Base-by-base conservation (phyloP, 495 filamentous ascomycete genomes). In the Penicillium fimorum region DNA sequence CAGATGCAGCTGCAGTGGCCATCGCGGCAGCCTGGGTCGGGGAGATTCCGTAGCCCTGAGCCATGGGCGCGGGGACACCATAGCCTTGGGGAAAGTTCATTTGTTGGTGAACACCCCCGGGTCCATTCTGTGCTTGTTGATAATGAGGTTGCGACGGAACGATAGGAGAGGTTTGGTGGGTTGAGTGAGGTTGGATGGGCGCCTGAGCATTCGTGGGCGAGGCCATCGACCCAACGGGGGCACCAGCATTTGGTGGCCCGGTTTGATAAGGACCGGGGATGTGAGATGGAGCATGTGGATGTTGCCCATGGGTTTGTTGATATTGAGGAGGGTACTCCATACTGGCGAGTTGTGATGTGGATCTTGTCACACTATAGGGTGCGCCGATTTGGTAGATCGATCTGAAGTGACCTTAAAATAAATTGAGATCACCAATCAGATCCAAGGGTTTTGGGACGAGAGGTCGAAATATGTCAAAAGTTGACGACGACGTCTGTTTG, bases 261-360 rank as follows among this genome's bases (percentile, higher is more conserved):
- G 69, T 65, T 64, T 78, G 77, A 57, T 81, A 82, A 24, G 72
- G 66, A 42, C 72, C 76, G 55, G 78, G 59, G 54, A 82, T 75
- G 58, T 83, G 80, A 40, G 79, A 73, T 24, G 73, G 58, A 25
- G 78, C 72, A 61, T 82, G 80, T 12, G 79, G 74, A 56, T 81
- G 79, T 70, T 82, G 79, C 63, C 74, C 78, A 67, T 81, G 80
- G 59, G 77, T 68, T 65, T 81, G 77, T 70, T 81, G 80, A 69
- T 80, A 79, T 63, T 82, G 79, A 47, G 76, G 67, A 56, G 76
- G 71, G 55, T 82, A 83, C 65, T 83, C 80, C 80, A 83, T 82
- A 62, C 63, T 79, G 64, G 54, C 57, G 32, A 46, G 50, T 53
- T 55, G 53, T 55, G 63, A 59, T 50, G 65, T 47, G 47, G 55